These are phyloP conservation scores for Ploettnerulaceae sp. DNA, from an alignment of 2,329 filamentous ascomycete genomes.

Conservation along the genomic window DNA sequence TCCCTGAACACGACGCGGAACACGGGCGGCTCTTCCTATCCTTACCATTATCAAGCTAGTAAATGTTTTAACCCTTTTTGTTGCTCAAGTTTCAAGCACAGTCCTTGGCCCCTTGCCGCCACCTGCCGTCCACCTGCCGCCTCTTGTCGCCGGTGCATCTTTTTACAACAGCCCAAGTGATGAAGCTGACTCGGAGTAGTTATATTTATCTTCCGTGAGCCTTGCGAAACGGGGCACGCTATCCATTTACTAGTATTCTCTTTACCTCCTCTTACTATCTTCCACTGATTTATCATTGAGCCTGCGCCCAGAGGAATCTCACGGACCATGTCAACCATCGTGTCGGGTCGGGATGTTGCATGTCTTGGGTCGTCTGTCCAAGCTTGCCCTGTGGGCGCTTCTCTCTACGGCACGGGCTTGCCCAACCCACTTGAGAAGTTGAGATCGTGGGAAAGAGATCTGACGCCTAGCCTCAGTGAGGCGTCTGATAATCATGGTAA, in stretches of 20 bases:
- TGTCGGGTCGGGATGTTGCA: not conserved
- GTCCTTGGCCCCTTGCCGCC: too few relatives aligned
- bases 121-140: too few relatives aligned
- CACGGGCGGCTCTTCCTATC: too few relatives aligned
- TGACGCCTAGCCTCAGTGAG: constrained; percentile 1
- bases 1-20: too few relatives aligned
- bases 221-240: not conserved
- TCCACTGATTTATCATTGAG: constrained; percentile 12
- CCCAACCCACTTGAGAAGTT: not conserved
- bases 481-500: not conserved
- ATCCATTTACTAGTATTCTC: constrained; percentile 3
- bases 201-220: constrained; percentile 2
- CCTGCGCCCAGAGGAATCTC: constrained; percentile 1
- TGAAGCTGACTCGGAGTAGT: constrained; percentile 4
- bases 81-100: too few relatives aligned
- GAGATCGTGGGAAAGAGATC: not conserved
- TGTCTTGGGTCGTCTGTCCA: not conserved
- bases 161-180: constrained; percentile 2
- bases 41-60: too few relatives aligned
- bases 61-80: too few relatives aligned
- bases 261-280: constrained; percentile 10
- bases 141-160: too few relatives aligned
- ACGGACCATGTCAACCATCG: not conserved
- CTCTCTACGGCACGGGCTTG: not conserved
- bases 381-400: not conserved